Conservation (phyloP, 1,139 yeast species). For the Hanseniaspora uvarum region DNA sequence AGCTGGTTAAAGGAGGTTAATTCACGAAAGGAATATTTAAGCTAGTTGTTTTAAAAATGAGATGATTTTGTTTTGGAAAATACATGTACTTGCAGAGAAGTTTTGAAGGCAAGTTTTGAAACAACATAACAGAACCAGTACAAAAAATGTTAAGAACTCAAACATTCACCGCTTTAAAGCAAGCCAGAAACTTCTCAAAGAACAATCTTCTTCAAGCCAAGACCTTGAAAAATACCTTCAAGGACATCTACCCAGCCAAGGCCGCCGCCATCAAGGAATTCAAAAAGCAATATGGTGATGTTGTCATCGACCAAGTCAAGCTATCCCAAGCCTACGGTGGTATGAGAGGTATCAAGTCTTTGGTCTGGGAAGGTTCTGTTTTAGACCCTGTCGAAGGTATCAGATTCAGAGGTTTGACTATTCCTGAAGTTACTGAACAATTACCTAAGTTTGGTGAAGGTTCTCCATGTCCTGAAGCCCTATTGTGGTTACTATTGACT, state of each 20-base stretch:
- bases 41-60: too few species aligned
- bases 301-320: conserved; percentile 84
- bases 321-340: conserved; percentile 99
- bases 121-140: background rate
- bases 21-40: too few species aligned
- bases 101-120: too few species aligned
- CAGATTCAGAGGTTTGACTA: conserved; percentile 95
- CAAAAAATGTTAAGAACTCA: conserved; percentile 16
- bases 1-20: too few species aligned
- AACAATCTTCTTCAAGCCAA: conserved; percentile 22
- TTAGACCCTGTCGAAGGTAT: conserved; percentile 97
- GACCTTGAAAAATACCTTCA: conserved; percentile 86
- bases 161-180: conserved; percentile 7
- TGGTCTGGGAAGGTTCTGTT: conserved; percentile 99
- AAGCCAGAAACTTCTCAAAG: conserved; percentile 9
- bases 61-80: too few species aligned
- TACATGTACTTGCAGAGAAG: too few species aligned
- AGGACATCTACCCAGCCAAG: conserved; percentile 83
- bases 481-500: conserved; percentile 53
- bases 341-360: conserved; percentile 96
- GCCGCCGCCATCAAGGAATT: conserved; percentile 84
- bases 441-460: conserved; percentile 72
- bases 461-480: conserved; percentile 64
- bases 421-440: conserved; percentile 86
- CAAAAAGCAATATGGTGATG: conserved; percentile 79